A percentile compares a stretch with the other conserved stretches of the same genome.
phyloP scores from a whole-genome alignment of 2,329 filamentous ascomycete genomes.

The Chaetomium strumarium region DNA sequence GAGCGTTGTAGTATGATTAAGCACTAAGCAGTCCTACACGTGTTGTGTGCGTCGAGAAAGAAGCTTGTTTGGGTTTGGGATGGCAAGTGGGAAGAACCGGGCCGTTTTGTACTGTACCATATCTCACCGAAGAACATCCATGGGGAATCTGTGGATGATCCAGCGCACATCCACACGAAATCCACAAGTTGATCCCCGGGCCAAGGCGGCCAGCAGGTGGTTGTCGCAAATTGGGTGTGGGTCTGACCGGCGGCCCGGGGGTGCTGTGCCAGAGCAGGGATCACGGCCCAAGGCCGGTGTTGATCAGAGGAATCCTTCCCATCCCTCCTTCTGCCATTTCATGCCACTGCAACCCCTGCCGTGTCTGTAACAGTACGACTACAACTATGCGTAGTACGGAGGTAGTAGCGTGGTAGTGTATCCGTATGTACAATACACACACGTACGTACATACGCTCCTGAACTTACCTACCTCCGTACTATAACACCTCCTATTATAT shows the following conservation, averaged over 20 bases:
- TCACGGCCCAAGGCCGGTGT: conserved; percentile 28
- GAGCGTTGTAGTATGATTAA: conserved; percentile 38
- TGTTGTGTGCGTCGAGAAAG: conserved; percentile 36
- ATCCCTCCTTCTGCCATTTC: conserved; percentile 5
- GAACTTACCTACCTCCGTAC: conserved; percentile 23
- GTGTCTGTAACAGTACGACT: not conserved
- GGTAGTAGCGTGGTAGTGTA: too few relatives aligned
- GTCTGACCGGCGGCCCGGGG: conserved; percentile 31
- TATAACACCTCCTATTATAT: conserved; percentile 38
- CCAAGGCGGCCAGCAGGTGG: conserved; percentile 34
- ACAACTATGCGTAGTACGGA: not conserved
- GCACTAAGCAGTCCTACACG: conserved; percentile 16
- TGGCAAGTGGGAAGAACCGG: conserved; percentile 32
- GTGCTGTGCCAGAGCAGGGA: conserved; percentile 36
- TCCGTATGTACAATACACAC: not conserved
- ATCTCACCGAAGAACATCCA: conserved; percentile 39
- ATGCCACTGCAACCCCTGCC: conserved; percentile 3
- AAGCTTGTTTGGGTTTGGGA: conserved; percentile 35
- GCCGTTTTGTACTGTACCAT: conserved; percentile 28
- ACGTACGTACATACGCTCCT: conserved; percentile 33
- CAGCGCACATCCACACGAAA: conserved; percentile 41
- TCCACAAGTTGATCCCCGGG: conserved; percentile 39
- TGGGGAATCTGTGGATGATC: conserved; percentile 40
- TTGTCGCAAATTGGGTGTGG: conserved; percentile 53
- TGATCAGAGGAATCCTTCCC: conserved; percentile 24